Percentiles rank a stretch among this genome's conserved stretches.
phyloP scores from a whole-genome alignment of 2,329 filamentous ascomycete species.

The Ophiostoma sp. region DNA sequence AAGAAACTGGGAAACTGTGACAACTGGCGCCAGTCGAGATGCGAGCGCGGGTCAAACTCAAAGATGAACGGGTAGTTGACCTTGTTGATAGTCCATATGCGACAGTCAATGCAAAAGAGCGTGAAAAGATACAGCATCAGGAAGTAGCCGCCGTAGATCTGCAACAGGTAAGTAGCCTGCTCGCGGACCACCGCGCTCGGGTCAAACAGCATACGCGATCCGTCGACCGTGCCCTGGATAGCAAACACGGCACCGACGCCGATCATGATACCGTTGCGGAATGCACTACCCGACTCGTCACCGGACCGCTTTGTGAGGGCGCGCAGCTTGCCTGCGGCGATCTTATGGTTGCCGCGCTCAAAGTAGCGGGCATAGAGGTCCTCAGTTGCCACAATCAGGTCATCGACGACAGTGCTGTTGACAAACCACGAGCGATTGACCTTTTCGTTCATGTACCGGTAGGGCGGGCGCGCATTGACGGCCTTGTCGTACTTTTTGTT shows the following conservation, averaged over 20 bases:
- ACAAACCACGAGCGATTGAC: constrained; percentile 91
- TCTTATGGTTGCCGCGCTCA: constrained; percentile 85
- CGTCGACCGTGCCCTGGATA: constrained; percentile 61
- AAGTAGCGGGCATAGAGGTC: constrained; percentile 94
- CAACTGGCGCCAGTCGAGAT: constrained; percentile 84
- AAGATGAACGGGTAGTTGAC: constrained; percentile 98
- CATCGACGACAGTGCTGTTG: constrained; percentile 76
- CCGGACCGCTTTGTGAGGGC: constrained; percentile 57
- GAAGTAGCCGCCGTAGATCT: constrained; percentile 92
- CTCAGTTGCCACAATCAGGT: constrained; percentile 73
- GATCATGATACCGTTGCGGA: constrained; percentile 60
- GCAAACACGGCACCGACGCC: constrained; percentile 62
- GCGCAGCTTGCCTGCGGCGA: constrained; percentile 81
- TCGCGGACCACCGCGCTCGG: constrained; percentile 44
- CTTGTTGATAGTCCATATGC: constrained; percentile 74
- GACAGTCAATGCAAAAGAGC: constrained; percentile 81
- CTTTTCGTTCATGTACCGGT: constrained; percentile 83
- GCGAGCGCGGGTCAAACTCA: constrained; percentile 83
- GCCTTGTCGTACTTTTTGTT: constrained; percentile 99
- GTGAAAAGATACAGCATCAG: constrained; percentile 73
- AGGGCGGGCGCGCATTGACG: constrained; percentile 67
- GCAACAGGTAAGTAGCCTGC: constrained; percentile 65
- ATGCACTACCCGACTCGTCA: constrained; percentile 54
- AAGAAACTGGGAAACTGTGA: constrained; percentile 83
- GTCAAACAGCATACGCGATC: constrained; percentile 47